These are phyloP conservation scores for Trichothecium sympodiale DNA, from an alignment of 2,329 filamentous ascomycete species.

Conservation along the genomic window DNA sequence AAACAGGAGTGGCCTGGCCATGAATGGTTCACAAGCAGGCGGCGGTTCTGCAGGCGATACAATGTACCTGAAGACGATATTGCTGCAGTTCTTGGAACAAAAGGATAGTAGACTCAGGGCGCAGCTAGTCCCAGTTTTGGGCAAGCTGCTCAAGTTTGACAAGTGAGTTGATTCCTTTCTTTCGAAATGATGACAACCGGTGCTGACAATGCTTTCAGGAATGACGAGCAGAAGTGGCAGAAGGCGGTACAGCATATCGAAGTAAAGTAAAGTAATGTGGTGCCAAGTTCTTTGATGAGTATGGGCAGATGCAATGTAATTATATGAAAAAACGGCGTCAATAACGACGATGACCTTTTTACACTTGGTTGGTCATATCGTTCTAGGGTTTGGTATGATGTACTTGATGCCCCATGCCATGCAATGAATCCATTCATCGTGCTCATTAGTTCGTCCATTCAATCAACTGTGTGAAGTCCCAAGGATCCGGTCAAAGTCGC, in stretches of 20 bases:
- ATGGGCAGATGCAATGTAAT: no score
- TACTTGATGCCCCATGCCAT: no score
- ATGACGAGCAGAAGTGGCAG: slow-evolving; percentile 80
- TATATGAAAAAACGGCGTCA: no score
- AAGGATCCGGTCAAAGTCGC: no score
- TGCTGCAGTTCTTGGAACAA: slow-evolving; percentile 72
- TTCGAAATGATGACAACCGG: background rate
- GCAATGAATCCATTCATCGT: no score
- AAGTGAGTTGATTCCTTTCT: slow-evolving; percentile 38
- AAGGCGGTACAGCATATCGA: slow-evolving; percentile 53
- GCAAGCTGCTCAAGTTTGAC: slow-evolving; percentile 66
- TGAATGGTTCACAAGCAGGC: slow-evolving; percentile 15
- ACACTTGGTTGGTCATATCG: no score
- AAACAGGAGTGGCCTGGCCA: slow-evolving; percentile 18
- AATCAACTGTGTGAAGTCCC: no score
- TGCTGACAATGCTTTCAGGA: slow-evolving; percentile 16
- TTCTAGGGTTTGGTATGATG: no score
- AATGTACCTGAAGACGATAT: slow-evolving; percentile 68
- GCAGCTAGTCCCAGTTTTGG: slow-evolving; percentile 68
- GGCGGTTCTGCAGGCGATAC: slow-evolving; percentile 28
- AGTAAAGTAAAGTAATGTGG: slow-evolving; percentile 18
- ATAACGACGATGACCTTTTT: no score
- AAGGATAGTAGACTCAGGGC: slow-evolving; percentile 66
- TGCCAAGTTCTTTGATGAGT: no score
- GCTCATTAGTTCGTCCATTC: no score